Percentiles rank a stretch among this genome's conserved stretches.
These are phyloP conservation scores for Coffea humblotiana DNA, from an alignment of 305 asterid genomes.

Conservation along the genomic window DNA sequence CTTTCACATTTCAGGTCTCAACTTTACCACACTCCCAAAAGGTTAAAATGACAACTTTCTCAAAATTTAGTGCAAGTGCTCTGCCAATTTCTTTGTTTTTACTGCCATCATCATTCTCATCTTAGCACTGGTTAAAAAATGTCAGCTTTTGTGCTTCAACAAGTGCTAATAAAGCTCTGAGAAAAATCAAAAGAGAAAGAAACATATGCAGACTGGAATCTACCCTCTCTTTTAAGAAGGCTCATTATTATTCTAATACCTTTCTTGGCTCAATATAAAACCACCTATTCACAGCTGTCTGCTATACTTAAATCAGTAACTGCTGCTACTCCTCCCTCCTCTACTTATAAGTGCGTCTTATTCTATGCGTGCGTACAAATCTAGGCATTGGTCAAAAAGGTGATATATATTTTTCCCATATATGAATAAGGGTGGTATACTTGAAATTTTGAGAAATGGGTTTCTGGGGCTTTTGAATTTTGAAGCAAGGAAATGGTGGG, in stretches of 20 bases:
- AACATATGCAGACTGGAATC: constrained; percentile 26
- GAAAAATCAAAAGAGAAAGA: constrained; percentile 2
- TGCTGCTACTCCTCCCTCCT: neutral
- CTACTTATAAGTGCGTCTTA: constrained; percentile 10
- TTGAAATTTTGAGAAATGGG: constrained; percentile 10
- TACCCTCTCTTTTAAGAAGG: constrained; percentile 33
- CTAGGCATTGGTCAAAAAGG: constrained; percentile 14
- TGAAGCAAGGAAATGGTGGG: constrained; percentile 9
- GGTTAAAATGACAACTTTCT: neutral
- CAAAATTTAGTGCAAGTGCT: neutral
- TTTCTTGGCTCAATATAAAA: constrained; percentile 16
- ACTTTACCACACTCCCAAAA: neutral
- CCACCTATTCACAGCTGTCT: constrained; percentile 30
- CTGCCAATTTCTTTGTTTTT: neutral
- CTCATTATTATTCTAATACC: constrained; percentile 22
- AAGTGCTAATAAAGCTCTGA: constrained; percentile 24
- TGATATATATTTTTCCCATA: neutral
- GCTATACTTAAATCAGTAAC: neutral
- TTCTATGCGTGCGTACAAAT: constrained; percentile 10
- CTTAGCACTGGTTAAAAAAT: constrained; percentile 1
- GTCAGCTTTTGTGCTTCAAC: constrained; percentile 30
- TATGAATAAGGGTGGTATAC: constrained; percentile 18
- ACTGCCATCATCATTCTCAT: constrained; percentile 1
- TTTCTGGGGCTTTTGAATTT: constrained; percentile 9
- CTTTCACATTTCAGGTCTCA: constrained; percentile 3